Evolutionary conservation across 768 basidiomycete species (phyloP), one percentile per base, ranked within the genome.

Genomic region (Collybia sp.): DNA sequence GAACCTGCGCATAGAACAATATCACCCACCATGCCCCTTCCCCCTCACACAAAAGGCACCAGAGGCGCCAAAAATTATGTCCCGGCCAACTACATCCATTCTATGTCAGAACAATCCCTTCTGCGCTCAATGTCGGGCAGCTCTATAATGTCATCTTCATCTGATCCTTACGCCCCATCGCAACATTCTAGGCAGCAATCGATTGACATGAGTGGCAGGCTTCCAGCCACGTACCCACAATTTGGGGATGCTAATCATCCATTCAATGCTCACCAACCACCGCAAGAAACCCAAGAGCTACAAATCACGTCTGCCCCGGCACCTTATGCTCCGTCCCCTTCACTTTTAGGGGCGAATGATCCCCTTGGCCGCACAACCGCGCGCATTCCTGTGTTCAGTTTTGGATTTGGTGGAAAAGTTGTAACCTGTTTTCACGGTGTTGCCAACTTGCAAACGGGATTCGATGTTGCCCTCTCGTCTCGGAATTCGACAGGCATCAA

Each of bases 391-490:
- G 72, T 96, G 20, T 70, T 94, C 44, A 86, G 82, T 50, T 96
- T 97, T 56, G 95, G 95, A 0, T 93, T 94, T 56, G 93, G 93
- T n/a, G 94, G 94, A 10, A 87, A 86, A 57, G 56, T 97, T 47
- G 76, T 94, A 8, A 85, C 90, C 6, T 94, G 89, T 62, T 96
- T 95, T 70, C 92, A 90, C 54, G 77, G 79, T 25, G 74, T 79
- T 43, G 68, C 77, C 11, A 77, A 79, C 12, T 62, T 85, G 59
- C 80, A 72, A 60, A 81, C 85, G 15, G 84, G 87, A 36, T 85
- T 90, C 60, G 85, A 91, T 62, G 80, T 89, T 40, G 83, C 87
- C 1, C 68, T 90, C 18, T 79, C 85, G 11, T 79, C 83, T 12
- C 79, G 86, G 25, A 80, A 80, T 42, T 80, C 84, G 10, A 85